Conservation (phyloP, 2,329 filamentous ascomycete genomes). For the Calonectria hawksworthii region DNA sequence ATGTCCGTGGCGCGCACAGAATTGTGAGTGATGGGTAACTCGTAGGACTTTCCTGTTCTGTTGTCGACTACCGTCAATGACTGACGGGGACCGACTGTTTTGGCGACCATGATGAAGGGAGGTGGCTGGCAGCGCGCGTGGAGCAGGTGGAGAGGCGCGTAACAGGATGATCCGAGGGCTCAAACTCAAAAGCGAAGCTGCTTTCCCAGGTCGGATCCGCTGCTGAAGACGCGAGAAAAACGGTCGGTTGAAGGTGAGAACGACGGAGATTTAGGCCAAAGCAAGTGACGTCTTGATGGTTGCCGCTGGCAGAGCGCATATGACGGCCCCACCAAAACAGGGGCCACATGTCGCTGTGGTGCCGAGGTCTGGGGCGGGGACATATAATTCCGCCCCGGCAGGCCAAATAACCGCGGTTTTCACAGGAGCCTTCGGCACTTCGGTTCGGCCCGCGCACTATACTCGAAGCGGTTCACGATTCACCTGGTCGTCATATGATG, state of each 20-base stretch:
- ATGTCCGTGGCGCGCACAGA: conserved; percentile 65
- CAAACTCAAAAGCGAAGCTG: neutral
- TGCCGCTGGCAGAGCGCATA: neutral
- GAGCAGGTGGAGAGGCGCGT: neutral
- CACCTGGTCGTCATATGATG: neutral
- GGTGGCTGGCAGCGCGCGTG: neutral
- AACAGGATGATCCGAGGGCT: neutral
- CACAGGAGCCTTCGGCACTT: conserved; percentile 8
- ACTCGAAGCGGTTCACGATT: neutral
- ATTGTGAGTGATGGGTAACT: conserved; percentile 64
- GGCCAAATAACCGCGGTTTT: conserved; percentile 4
- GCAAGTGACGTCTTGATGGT: neutral
- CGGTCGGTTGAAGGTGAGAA: neutral
- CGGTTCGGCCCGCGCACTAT: conserved; percentile 12
- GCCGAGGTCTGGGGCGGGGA: conserved; percentile 18
- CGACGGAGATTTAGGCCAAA: neutral
- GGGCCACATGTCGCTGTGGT: conserved; percentile 12
- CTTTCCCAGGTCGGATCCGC: neutral
- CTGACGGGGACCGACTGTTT: conserved; percentile 28
- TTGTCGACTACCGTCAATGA: conserved; percentile 63
- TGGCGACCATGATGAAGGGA: conserved; percentile 18
- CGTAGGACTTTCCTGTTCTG: conserved; percentile 62
- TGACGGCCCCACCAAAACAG: conserved; percentile 8
- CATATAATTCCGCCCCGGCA: conserved; percentile 11
- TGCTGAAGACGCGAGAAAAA: neutral